Base-by-base conservation (phyloP, 2,329 filamentous ascomycete species). In the Diaporthe sp. region DNA sequence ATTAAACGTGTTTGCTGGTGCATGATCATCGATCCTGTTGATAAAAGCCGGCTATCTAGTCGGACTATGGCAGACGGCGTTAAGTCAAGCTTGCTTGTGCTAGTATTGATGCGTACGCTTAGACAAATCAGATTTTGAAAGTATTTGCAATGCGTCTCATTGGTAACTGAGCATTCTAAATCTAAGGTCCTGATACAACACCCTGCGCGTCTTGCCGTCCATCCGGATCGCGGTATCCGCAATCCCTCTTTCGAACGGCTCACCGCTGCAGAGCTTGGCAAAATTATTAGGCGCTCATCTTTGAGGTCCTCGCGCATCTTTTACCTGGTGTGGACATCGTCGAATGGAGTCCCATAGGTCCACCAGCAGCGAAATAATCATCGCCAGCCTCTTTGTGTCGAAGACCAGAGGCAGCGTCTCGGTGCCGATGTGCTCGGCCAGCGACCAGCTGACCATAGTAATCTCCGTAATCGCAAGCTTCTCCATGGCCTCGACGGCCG, bases 291-390 rank as follows among this genome's bases (percentile, higher is more conserved):
- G 33, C 25, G 19, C 33, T 38, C 55, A 3, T n/a, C 55, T 19
- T 19, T 60, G 35, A 60, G 55, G 8, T 60, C 55, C 55, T 60
- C 22, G 22, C 55, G 55, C 55, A 60, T 60, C 33, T 60, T 25
- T 33, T 33, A 60, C 55, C 33, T 60, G 35, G 55, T 60, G 22
- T 33, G 55, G 10, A 38, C 33, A 33, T 60, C 55, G 33, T 60
- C 55, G 22, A 60, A 28, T 4, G 55, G 33, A 4, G 55, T 60
- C 55, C 33, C 35, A 60, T 10, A 40, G 33, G 3, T 12, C 55
- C 1, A 60, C 55, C 55, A 60, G 35, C 33, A 60, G 19, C 22
- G 55, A 60, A 5, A 33, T 33, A 22, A 38, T 25, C 55, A 60
- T 60, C 55, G 38, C 38, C 55, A 60, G 22, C 0, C 33, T 33